These are phyloP conservation scores for Annulohypoxylon bovei DNA, from an alignment of 495 filamentous ascomycete species.

Conservation along the genomic window DNA sequence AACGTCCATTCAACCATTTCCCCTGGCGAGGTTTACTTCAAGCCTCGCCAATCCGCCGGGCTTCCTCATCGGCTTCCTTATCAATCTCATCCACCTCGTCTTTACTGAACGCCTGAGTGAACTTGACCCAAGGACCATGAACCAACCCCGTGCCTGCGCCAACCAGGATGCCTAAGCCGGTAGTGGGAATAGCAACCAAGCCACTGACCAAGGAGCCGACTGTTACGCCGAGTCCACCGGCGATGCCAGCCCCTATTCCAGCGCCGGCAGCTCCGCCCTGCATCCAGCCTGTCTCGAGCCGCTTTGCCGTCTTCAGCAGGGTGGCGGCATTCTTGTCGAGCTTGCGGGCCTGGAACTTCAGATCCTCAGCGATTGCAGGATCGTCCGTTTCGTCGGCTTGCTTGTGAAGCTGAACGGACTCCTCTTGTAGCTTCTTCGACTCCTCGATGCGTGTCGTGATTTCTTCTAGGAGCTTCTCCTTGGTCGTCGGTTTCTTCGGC, in stretches of 20 bases:
- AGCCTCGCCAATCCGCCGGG: constrained; percentile 25
- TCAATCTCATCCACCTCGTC: constrained; percentile 47
- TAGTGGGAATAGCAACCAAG: constrained; percentile 46
- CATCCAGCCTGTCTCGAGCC: constrained; percentile 51
- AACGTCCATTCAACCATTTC: background rate
- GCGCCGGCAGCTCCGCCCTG: constrained; percentile 50
- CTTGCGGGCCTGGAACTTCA: constrained; percentile 40
- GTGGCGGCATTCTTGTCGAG: constrained; percentile 43
- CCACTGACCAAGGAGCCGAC: constrained; percentile 50
- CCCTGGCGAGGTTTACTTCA: background rate
- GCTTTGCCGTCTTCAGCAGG: constrained; percentile 46
- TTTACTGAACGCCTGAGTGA: constrained; percentile 39
- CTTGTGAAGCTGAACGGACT: constrained; percentile 41
- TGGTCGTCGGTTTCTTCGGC: constrained; percentile 32
- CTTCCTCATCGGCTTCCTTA: constrained; percentile 42
- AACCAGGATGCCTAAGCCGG: constrained; percentile 45
- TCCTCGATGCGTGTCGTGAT: constrained; percentile 44
- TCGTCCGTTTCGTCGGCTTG: constrained; percentile 41
- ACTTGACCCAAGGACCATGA: constrained; percentile 53
- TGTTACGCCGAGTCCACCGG: constrained; percentile 45
- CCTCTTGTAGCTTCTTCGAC: constrained; percentile 41
- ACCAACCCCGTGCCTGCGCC: constrained; percentile 49
- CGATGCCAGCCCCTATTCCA: constrained; percentile 50
- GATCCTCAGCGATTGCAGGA: constrained; percentile 37
- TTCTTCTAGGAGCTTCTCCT: constrained; percentile 45